Evolutionary conservation across 2,329 filamentous ascomycete genomes (phyloP).

Genomic region (Cercospora sp.): DNA sequence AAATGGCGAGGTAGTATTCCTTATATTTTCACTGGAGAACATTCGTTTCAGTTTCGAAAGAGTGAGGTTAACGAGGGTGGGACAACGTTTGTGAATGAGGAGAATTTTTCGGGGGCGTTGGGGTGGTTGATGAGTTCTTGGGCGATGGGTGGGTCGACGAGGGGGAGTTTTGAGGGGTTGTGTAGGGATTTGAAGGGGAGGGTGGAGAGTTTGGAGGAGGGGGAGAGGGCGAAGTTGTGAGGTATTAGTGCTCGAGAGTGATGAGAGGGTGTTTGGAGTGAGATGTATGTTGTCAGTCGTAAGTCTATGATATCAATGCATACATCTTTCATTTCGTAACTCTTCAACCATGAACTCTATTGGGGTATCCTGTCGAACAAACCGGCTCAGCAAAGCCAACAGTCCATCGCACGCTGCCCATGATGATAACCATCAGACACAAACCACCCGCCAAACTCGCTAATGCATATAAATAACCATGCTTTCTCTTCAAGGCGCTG

Average conservation of each 20-base stretch:
- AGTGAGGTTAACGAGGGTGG: slow-evolving; percentile 19
- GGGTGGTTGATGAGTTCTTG: slow-evolving; percentile 16
- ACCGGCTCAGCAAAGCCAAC: slow-evolving; percentile 43
- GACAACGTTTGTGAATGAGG: slow-evolving; percentile 26
- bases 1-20: slow-evolving; percentile 23
- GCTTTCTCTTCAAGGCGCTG: slow-evolving; percentile 42
- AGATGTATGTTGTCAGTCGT: neutral
- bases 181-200: slow-evolving; percentile 27
- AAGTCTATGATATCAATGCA: neutral
- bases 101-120: slow-evolving; percentile 23
- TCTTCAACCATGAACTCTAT: slow-evolving; percentile 32
- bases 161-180: slow-evolving; percentile 23
- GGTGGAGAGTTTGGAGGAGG: slow-evolving; percentile 17
- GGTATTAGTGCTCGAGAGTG: too few species aligned
- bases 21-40: slow-evolving; percentile 23
- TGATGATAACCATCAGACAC: slow-evolving; percentile 64
- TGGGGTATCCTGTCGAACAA: slow-evolving; percentile 41
- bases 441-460: slow-evolving; percentile 62
- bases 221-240: neutral
- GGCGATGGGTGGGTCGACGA: slow-evolving; percentile 6
- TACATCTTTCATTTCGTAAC: neutral
- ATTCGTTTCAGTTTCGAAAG: slow-evolving; percentile 23
- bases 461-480: slow-evolving; percentile 69
- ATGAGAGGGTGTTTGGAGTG: neutral
- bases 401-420: slow-evolving; percentile 75